Evolutionary conservation across 768 basidiomycete species (phyloP).

Genomic region (Suillus subalutaceus): DNA sequence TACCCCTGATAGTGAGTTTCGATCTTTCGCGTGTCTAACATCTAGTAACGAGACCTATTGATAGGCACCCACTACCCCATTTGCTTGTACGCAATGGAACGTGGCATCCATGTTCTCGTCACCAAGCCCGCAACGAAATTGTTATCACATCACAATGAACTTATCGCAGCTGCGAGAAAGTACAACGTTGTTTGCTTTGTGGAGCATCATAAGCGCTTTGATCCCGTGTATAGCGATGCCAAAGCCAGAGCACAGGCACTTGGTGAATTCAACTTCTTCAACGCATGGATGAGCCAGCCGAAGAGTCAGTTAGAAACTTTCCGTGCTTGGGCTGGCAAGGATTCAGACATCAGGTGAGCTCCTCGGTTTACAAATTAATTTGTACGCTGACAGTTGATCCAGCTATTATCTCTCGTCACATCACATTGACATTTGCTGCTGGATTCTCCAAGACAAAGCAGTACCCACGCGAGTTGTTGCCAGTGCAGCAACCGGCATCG

Average conservation of each 20-base stretch:
- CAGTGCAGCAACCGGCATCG: slow-evolving; percentile 89
- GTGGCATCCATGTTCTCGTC: slow-evolving; percentile 83
- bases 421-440: slow-evolving; percentile 88
- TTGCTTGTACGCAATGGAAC: slow-evolving; percentile 83
- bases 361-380: not conserved
- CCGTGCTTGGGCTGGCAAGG: slow-evolving; percentile 93
- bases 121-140: slow-evolving; percentile 93
- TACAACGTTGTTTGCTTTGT: slow-evolving; percentile 88
- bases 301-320: slow-evolving; percentile 95
- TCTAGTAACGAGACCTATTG: not conserved
- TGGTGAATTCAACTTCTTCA: slow-evolving; percentile 96
- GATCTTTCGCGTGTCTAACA: not conserved
- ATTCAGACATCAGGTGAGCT: slow-evolving; percentile 83
- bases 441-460: slow-evolving; percentile 79
- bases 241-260: slow-evolving; percentile 72
- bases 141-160: slow-evolving; percentile 77
- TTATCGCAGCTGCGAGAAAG: slow-evolving; percentile 76
- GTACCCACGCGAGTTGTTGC: slow-evolving; percentile 86
- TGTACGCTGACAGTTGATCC: not conserved
- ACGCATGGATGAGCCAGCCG: slow-evolving; percentile 97
- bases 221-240: slow-evolving; percentile 93
- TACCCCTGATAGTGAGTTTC: slow-evolving; percentile 79
- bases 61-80: slow-evolving; percentile 85
- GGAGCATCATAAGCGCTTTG: slow-evolving; percentile 93
- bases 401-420: slow-evolving; percentile 96